Conservation (phyloP, 2,329 filamentous ascomycete species). For the Hirsutella thompsonii region DNA sequence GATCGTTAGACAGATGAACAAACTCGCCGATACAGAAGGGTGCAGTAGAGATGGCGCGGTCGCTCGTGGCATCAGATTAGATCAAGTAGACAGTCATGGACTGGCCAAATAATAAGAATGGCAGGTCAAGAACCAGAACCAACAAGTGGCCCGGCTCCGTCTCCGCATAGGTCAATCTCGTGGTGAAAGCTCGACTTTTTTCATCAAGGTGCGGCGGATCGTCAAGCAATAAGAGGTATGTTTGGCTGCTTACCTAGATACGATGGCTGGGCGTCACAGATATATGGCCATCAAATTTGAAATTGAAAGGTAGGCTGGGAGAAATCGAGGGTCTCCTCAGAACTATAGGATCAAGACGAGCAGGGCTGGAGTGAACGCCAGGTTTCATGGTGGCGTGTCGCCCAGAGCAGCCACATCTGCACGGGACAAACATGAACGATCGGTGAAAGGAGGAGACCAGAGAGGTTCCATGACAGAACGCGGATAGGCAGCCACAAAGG, state of each 20-base stretch:
- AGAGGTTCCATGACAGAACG: too few relatives aligned
- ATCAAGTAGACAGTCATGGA: constrained; percentile 43
- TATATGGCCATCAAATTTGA: too few relatives aligned
- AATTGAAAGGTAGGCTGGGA: too few relatives aligned
- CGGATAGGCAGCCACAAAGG: too few relatives aligned
- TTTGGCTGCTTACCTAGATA: not conserved
- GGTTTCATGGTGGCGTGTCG: not conserved
- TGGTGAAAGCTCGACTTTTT: constrained; percentile 19
- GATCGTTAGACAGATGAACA: constrained; percentile 25
- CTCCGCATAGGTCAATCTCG: constrained; percentile 18
- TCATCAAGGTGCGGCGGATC: constrained; percentile 5
- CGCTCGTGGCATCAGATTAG: constrained; percentile 42
- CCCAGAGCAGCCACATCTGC: not conserved
- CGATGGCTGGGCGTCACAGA: not conserved
- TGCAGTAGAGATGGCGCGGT: constrained; percentile 6
- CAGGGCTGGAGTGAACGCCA: not conserved
- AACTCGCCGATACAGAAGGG: constrained; percentile 10
- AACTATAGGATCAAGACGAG: too few relatives aligned
- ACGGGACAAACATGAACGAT: constrained; percentile 9
- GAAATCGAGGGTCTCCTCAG: too few relatives aligned
- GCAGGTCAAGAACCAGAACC: constrained; percentile 31
- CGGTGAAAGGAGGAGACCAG: too few relatives aligned
- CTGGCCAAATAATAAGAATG: constrained; percentile 7
- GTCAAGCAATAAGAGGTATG: not conserved
- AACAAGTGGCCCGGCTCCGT: constrained; percentile 34